Evolutionary conservation across 1,139 yeast species (phyloP).

Genomic region (Hanseniaspora sp.): DNA sequence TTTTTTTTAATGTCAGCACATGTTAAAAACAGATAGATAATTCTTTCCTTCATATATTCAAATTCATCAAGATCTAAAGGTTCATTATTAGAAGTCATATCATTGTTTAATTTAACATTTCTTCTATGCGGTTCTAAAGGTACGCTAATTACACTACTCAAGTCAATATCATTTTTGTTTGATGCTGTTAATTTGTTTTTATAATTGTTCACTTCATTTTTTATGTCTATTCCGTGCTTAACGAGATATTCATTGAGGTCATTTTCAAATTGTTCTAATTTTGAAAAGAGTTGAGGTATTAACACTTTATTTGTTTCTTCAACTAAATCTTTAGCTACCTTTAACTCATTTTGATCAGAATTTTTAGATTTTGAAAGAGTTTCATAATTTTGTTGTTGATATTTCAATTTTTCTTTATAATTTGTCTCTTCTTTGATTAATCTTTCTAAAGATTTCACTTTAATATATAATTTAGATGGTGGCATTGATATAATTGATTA

Average conservation of each 20-base stretch:
- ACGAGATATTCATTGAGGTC: constrained; percentile 37
- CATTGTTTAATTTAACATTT: constrained; percentile 12
- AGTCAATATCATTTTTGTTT: constrained; percentile 23
- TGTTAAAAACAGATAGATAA: neutral
- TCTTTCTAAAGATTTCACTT: constrained; percentile 61
- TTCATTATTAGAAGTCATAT: constrained; percentile 6
- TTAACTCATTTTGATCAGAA: constrained; percentile 60
- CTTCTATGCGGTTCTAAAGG: constrained; percentile 10
- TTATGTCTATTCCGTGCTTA: constrained; percentile 34
- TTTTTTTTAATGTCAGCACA: constrained; percentile 8
- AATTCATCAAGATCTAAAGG: constrained; percentile 7
- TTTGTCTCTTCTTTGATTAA: constrained; percentile 59
- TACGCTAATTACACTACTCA: constrained; percentile 12
- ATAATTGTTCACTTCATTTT: constrained; percentile 21
- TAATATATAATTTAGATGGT: constrained; percentile 67
- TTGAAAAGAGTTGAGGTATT: constrained; percentile 50
- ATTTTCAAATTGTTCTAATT: constrained; percentile 41
- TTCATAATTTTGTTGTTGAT: constrained; percentile 45
- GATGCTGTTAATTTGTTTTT: constrained; percentile 22
- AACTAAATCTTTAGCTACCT: constrained; percentile 53
- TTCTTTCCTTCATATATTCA: constrained; percentile 12
- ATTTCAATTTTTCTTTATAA: constrained; percentile 53
- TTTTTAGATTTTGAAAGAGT: constrained; percentile 32
- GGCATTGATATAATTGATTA: constrained; percentile 38
- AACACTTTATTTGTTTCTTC: constrained; percentile 53